A percentile compares a stretch with the other conserved stretches of the same genome.
Evolutionary conservation across 2,329 filamentous ascomycete species (phyloP).

Genomic region (Elsinoe perseae): DNA sequence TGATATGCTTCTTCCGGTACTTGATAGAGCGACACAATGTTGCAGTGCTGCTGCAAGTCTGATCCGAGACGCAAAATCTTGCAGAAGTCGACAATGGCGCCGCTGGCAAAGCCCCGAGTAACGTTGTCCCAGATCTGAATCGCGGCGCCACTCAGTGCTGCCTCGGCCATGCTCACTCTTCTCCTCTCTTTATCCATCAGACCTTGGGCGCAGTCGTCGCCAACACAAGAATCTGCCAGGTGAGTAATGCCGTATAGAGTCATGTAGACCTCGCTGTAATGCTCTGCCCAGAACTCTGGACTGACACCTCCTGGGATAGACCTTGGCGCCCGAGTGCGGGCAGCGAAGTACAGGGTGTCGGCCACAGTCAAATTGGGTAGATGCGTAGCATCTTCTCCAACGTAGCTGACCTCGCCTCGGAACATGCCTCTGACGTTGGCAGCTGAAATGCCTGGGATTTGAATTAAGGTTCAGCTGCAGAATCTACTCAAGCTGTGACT

Average conservation of each 20-base stretch:
- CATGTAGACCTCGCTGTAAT: constrained; percentile 39
- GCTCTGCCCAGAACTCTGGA: constrained; percentile 56
- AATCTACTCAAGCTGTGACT: constrained; percentile 24
- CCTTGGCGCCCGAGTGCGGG: constrained; percentile 48
- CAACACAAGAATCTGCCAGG: constrained; percentile 49
- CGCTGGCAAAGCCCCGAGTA: constrained; percentile 47
- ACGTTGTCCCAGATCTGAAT: constrained; percentile 41
- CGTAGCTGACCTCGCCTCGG: constrained; percentile 50
- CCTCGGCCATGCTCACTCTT: constrained; percentile 54
- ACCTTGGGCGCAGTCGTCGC: constrained; percentile 53
- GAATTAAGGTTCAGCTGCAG: constrained; percentile 9
- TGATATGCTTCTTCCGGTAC: constrained; percentile 46
- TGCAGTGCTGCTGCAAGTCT: constrained; percentile 43
- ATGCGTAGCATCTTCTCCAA: constrained; percentile 43
- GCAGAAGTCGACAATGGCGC: constrained; percentile 53
- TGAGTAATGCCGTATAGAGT: constrained; percentile 61
- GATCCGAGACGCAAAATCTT: constrained; percentile 45
- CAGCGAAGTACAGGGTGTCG: constrained; percentile 51
- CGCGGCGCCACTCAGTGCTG: constrained; percentile 35
- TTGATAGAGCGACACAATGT: constrained; percentile 53
- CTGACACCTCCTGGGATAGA: constrained; percentile 46
- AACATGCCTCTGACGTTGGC: constrained; percentile 65
- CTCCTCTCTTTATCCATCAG: constrained; percentile 54
- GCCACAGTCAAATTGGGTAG: constrained; percentile 52
- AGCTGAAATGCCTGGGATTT: constrained; percentile 41